A percentile compares a stretch with the other conserved stretches of the same genome.
These are phyloP conservation scores for Sphaerulina musiva DNA, from an alignment of 2,329 filamentous ascomycete genomes.

Conservation along the genomic window DNA sequence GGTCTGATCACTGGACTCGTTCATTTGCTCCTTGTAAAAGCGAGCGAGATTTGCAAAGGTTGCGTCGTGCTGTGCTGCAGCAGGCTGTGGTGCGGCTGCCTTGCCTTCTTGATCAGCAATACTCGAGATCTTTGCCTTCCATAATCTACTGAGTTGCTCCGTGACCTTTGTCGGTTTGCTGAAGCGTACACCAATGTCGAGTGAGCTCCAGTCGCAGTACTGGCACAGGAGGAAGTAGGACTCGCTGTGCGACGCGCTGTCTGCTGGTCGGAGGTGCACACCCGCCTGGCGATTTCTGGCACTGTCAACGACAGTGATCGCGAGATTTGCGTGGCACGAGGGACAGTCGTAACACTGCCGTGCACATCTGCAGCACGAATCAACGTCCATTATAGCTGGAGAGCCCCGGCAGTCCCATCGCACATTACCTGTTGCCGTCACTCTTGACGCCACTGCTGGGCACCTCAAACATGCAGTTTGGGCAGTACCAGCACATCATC, in stretches of 20 bases:
- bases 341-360: constrained; percentile 95
- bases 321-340: constrained; percentile 72
- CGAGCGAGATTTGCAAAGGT: constrained; percentile 67
- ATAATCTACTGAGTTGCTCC: constrained; percentile 50
- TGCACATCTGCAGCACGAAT: constrained; percentile 48
- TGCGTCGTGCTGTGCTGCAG: constrained; percentile 55
- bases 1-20: constrained; percentile 52
- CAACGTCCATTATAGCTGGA: not conserved
- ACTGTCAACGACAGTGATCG: constrained; percentile 64
- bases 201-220: constrained; percentile 88
- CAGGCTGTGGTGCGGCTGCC: constrained; percentile 25
- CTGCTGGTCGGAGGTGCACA: constrained; percentile 17
- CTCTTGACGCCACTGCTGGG: constrained; percentile 86
- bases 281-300: constrained; percentile 24
- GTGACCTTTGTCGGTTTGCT: constrained; percentile 79
- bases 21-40: constrained; percentile 77
- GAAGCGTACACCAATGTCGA: constrained; percentile 84
- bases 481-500: constrained; percentile 91
- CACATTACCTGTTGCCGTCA: constrained; percentile 76
- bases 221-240: constrained; percentile 72
- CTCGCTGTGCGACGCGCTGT: constrained; percentile 12
- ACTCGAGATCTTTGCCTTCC: constrained; percentile 27
- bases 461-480: constrained; percentile 91
- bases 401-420: constrained; percentile 12
- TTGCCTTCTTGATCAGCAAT: constrained; percentile 38